Evolutionary conservation across 345 rosid species (phyloP), one percentile per base, ranked within the genome.

Genomic region (Hibiscus mutabilis): DNA sequence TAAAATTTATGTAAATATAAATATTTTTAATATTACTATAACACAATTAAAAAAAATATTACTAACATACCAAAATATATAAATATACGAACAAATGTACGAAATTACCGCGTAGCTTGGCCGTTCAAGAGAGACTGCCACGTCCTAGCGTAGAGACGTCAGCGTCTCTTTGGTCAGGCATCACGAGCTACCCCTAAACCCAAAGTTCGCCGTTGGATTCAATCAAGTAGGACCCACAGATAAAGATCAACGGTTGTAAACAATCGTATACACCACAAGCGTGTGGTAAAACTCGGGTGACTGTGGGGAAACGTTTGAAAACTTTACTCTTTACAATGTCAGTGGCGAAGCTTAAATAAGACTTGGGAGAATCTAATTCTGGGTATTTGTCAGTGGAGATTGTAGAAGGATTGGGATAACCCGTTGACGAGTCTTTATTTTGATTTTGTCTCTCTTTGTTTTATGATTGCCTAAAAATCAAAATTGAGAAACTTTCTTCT

Each of bases 81-180:
- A 37, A 37, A 37, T 7, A 37, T 37, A 37, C 42, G 42, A 37
- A 37, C 42, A 6, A 53, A 53, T 18, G 7, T 53, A 53, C 58
- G 25, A 19, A 53, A 14, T 12, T 19, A 8, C 22, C 13, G 7
- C 12, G 13, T 12, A 53, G 22, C 42, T 16, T 13, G 4, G 53
- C 46, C 72, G 51, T 69, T 37, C 64, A 69, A 70, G 11, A 46
- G 66, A 24, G 67, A 18, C 59, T 60, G 74, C 74, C 0, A 10
- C 46, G 31, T 62, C 25, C 49, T 13, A 18, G 9, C 7, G 0
- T 12, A 62, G 58, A 59, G 15, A 16, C 22, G 58, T 60, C 68
- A 60, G 37, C 71, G 11, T 37, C 27, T 40, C 21, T 14, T 25
- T 13, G 29, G 46, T 24, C 44, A n/a, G 4, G 4, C 19, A 13